Percentiles rank a stretch among this genome's conserved stretches.
Evolutionary conservation across 2,329 filamentous ascomycete species (phyloP).

Genomic region (Aspergillus fructus): DNA sequence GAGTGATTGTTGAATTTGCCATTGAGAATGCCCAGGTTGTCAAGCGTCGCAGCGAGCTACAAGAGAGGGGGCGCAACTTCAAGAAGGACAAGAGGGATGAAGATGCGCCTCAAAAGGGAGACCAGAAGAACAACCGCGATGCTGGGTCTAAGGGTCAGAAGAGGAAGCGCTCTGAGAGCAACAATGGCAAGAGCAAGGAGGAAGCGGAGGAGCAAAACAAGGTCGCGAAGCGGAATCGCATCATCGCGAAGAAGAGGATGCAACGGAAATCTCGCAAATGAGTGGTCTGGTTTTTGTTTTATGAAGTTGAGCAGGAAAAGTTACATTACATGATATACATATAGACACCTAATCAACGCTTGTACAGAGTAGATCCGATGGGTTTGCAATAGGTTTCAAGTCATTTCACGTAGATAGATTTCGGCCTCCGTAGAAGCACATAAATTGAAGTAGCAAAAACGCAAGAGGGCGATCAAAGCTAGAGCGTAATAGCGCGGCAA

Average conservation of each 20-base stretch:
- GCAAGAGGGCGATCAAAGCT: neutral
- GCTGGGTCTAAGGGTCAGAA: neutral
- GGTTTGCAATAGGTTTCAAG: neutral
- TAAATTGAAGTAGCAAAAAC: neutral
- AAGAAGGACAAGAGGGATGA: conserved; percentile 4
- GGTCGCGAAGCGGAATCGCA: conserved; percentile 65
- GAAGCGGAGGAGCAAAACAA: conserved; percentile 51
- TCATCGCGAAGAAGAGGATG: conserved; percentile 82
- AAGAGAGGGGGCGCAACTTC: conserved; percentile 27
- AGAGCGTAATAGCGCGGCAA: neutral
- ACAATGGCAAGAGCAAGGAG: conserved; percentile 10
- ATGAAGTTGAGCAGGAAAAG: conserved; percentile 1
- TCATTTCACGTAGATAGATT: neutral
- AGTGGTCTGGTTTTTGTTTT: neutral
- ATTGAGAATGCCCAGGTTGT: conserved; percentile 98
- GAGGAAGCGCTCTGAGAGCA: neutral
- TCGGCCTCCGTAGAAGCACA: neutral
- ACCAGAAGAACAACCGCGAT: neutral
- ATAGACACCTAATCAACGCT: neutral
- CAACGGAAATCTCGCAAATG: conserved; percentile 64
- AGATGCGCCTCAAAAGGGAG: neutral
- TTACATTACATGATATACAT: neutral
- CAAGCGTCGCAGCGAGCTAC: conserved; percentile 59
- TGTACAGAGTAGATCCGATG: neutral
- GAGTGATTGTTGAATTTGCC: conserved; percentile 92